Percentiles rank a stretch among this genome's conserved stretches.
These are phyloP conservation scores for Pyracantha coccinea DNA, from an alignment of 331 rosid species.

Conservation along the genomic window DNA sequence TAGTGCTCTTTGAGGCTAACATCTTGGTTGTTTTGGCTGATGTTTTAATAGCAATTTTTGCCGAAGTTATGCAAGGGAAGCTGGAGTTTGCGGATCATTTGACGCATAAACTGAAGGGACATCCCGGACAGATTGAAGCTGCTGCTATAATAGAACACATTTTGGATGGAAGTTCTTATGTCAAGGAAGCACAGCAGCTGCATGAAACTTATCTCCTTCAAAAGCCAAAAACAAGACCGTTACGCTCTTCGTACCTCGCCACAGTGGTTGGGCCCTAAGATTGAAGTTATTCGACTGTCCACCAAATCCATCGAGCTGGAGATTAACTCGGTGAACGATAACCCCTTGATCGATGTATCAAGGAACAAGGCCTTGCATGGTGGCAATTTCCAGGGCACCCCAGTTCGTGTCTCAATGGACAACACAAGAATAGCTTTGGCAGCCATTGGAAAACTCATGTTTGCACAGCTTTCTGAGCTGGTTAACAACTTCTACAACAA, in stretches of 20 bases:
- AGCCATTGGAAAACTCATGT: conserved; percentile 28
- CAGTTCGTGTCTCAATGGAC: conserved; percentile 31
- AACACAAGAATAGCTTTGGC: conserved; percentile 34
- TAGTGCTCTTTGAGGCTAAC: conserved; percentile 21
- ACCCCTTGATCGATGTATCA: conserved; percentile 26
- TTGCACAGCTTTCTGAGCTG: conserved; percentile 29
- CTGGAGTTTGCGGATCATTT: not conserved
- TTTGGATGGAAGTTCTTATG: conserved; percentile 26
- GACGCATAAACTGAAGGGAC: not conserved
- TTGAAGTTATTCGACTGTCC: conserved; percentile 22
- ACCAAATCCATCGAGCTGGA: conserved; percentile 29
- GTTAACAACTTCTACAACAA: not conserved
- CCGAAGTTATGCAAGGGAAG: conserved; percentile 28
- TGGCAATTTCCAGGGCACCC: conserved; percentile 32
- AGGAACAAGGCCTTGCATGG: conserved; percentile 33
- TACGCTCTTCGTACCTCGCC: conserved; percentile 38
- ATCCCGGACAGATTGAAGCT: conserved; percentile 32
- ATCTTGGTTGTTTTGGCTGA: conserved; percentile 19
- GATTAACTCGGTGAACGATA: conserved; percentile 27
- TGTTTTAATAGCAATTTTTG: conserved; percentile 21
- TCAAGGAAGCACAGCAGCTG: conserved; percentile 16
- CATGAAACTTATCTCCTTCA: conserved; percentile 9
- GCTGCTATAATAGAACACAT: conserved; percentile 37
- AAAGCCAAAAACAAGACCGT: conserved; percentile 29
- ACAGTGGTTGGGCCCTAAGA: conserved; percentile 37